Base-by-base conservation (phyloP, 1,284 basidiomycete genomes). In the Rhodotorula sp. region DNA sequence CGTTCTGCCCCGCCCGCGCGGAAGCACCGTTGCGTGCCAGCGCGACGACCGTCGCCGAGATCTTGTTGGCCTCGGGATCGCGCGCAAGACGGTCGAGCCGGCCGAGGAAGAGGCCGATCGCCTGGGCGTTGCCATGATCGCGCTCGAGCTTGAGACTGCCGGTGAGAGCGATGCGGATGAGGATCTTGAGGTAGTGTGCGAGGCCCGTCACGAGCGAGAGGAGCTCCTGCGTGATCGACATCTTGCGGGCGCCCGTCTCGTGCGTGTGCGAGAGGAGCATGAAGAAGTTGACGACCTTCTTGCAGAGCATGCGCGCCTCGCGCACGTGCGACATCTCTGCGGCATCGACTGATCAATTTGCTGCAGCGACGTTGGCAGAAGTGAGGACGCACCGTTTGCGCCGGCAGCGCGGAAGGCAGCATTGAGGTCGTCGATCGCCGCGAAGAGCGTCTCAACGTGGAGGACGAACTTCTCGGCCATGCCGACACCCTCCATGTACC, bases 381-480 rank as follows among this genome's bases (percentile, higher is more conserved):
- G 0, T 10, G 12, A 10, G 25, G 48, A 19, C n/a, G 73, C 76
- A 94, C 93, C 93, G 85, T 93, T 96, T 76, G 90, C 87, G 73
- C 86, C 88, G 45, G 92, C 86, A 56, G 87, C 85, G n/a, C 89
- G 85, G 81, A 97, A 98, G 77, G 93, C 88, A 72, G 88, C 90
- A 81, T 97, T 94, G 45, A 99, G 86, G 82, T 98, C 94, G 81
- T 99, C 96, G 77, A 99, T 96, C 13, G 93, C 92, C 12, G 93
- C 93, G 79, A 99, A 99, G 23, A 99, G 87, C 48, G 97, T 93
- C 83, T 99, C 96, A 71, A 99, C 96, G 80, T 99, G 97, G 44
- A 99, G 84, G 74, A 99, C 97, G 80, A 99, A 99, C 84, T 92
- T 93, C 83, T 98, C 97, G 5, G 97, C 96, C 90, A 98, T 94